Evolutionary conservation across 176 grass and related monocot genomes (phyloP).

Genomic region (Tillandsia leiboldiana): DNA sequence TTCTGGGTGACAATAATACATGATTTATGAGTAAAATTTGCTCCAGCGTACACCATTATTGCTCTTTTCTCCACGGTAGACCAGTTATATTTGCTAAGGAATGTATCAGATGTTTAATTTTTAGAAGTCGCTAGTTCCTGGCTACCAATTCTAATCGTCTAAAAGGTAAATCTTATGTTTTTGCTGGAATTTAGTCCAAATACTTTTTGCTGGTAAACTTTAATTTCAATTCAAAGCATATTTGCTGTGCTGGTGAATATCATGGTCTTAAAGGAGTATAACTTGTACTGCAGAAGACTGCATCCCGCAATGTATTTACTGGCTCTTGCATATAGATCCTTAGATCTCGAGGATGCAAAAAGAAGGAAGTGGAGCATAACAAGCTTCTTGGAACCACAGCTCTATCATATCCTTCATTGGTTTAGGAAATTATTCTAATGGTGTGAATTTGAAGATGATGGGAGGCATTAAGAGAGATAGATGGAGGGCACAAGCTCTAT

Average conservation of each 20-base stretch:
- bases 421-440: constrained; percentile 29
- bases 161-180: background rate
- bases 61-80: background rate
- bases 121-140: background rate
- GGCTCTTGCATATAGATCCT: constrained; percentile 79
- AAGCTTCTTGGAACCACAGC: constrained; percentile 26
- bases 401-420: constrained; percentile 43
- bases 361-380: constrained; percentile 47
- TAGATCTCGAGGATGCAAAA: constrained; percentile 76
- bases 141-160: background rate
- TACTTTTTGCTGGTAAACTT: background rate
- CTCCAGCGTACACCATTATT: background rate
- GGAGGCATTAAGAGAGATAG: background rate
- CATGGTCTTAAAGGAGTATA: background rate
- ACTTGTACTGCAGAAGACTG: constrained; percentile 61
- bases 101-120: background rate
- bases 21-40: no score
- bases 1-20: no score
- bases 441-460: background rate
- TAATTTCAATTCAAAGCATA: constrained; percentile 14
- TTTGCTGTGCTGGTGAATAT: background rate
- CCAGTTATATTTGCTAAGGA: background rate
- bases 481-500: background rate
- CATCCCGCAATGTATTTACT: constrained; percentile 89
- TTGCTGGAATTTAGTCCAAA: background rate